These are phyloP conservation scores for Oemleria cerasiformis DNA, from an alignment of 306 rosid genomes.

Conservation along the genomic window DNA sequence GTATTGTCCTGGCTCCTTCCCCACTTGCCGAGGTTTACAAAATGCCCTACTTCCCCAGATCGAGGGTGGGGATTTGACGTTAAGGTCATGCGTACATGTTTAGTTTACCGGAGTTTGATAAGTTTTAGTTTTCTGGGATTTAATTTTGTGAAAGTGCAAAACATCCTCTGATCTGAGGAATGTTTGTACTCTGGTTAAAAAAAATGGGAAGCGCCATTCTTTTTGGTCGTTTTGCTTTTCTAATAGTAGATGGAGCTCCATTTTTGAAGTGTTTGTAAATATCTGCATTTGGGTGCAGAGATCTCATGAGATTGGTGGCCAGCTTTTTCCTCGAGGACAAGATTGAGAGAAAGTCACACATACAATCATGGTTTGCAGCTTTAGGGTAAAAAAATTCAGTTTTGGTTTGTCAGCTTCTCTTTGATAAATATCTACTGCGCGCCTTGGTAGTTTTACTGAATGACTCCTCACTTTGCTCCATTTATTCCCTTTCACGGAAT, in stretches of 20 bases:
- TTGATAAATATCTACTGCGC: too few relatives aligned
- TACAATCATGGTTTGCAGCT: not conserved
- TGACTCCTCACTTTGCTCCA: not conserved
- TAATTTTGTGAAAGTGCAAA: not conserved
- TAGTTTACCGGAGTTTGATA: not conserved
- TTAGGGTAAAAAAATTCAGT: not conserved
- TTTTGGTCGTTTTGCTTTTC: not conserved
- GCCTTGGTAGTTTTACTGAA: too few relatives aligned
- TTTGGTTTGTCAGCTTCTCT: not conserved
- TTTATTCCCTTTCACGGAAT: not conserved
- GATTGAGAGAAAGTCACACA: not conserved
- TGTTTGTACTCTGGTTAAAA: slow-evolving; percentile 16
- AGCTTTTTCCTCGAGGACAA: not conserved
- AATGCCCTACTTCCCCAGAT: too few relatives aligned
- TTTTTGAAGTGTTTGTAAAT: not conserved
- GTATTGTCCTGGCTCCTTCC: not conserved
- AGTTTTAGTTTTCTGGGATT: not conserved
- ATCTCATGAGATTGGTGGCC: not conserved
- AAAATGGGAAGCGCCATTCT: too few relatives aligned
- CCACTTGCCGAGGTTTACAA: not conserved
- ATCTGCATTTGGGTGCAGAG: too few relatives aligned
- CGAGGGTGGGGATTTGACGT: too few relatives aligned
- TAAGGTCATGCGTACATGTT: not conserved
- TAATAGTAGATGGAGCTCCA: not conserved
- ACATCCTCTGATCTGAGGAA: slow-evolving; percentile 4